Evolutionary conservation across 2,329 filamentous ascomycete genomes (phyloP).

Genomic region (Fusarium sp.): DNA sequence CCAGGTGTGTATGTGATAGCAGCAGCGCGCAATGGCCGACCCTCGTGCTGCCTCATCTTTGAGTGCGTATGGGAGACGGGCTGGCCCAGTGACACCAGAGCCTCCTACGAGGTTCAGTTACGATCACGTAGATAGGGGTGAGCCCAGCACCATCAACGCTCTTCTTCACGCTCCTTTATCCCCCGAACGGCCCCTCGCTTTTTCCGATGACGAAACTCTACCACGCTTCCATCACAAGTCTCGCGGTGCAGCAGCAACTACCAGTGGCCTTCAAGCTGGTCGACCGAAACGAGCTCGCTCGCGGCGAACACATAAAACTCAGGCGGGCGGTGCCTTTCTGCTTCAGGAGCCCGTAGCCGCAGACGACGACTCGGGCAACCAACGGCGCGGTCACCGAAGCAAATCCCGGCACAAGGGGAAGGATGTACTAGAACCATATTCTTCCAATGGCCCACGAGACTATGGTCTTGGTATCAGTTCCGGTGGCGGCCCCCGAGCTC

Average conservation of each 20-base stretch:
- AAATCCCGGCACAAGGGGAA: conserved; percentile 43
- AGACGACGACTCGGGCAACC: conserved; percentile 53
- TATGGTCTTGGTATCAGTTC: conserved; percentile 43
- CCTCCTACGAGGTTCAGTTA: conserved; percentile 49
- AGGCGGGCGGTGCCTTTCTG: conserved; percentile 67
- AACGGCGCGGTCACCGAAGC: conserved; percentile 48
- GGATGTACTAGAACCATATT: conserved; percentile 34
- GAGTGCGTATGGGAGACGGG: conserved; percentile 47
- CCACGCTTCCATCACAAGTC: conserved; percentile 43
- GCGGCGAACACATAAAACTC: conserved; percentile 58
- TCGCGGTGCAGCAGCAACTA: conserved; percentile 33
- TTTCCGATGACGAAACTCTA: conserved; percentile 50
- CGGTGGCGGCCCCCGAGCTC: conserved; percentile 34
- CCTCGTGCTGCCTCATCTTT: conserved; percentile 43
- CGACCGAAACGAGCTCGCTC: conserved; percentile 47
- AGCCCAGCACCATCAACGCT: conserved; percentile 47
- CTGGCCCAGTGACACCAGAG: conserved; percentile 48
- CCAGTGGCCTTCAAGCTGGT: conserved; percentile 39
- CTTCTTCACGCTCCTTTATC: conserved; percentile 44
- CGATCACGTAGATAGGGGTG: conserved; percentile 44
- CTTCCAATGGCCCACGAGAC: conserved; percentile 33
- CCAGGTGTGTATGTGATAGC: conserved; percentile 43
- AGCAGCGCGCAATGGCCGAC: conserved; percentile 48
- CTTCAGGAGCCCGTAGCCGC: conserved; percentile 61
- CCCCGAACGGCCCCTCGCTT: conserved; percentile 48